These are phyloP conservation scores for Pisolithus orientalis DNA, from an alignment of 768 basidiomycete species.

Conservation along the genomic window DNA sequence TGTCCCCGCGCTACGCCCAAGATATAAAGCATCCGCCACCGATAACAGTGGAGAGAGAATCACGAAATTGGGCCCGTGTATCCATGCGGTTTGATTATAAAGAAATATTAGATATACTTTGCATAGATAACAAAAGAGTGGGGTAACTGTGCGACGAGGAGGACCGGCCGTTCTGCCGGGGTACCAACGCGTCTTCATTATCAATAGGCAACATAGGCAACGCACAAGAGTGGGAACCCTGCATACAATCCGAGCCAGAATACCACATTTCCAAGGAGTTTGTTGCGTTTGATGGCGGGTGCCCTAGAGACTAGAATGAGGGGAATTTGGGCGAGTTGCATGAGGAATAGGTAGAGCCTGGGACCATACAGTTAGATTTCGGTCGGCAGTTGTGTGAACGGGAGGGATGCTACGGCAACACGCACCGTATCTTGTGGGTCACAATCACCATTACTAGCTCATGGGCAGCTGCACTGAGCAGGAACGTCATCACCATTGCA, in stretches of 20 bases:
- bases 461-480: constrained; percentile 84
- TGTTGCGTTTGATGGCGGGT: constrained; percentile 74
- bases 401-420: not conserved
- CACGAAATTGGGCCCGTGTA: too few relatives aligned
- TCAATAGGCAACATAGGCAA: constrained; percentile 60
- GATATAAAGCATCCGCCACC: too few relatives aligned
- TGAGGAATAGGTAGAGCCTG: constrained; percentile 80
- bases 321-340: constrained; percentile 88
- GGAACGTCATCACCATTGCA: constrained; percentile 93
- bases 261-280: constrained; percentile 73
- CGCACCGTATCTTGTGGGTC: constrained; percentile 82
- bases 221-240: constrained; percentile 91
- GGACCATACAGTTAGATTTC: not conserved
- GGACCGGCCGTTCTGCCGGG: too few relatives aligned
- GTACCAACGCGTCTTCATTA: too few relatives aligned
- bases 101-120: too few relatives aligned
- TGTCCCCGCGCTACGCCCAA: too few relatives aligned
- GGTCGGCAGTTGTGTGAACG: not conserved
- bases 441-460: constrained; percentile 97
- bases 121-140: too few relatives aligned
- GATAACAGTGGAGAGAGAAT: too few relatives aligned
- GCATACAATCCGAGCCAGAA: constrained; percentile 93
- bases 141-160: too few relatives aligned
- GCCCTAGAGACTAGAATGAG: constrained; percentile 78
- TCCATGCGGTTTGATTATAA: too few relatives aligned